A percentile compares a stretch with the other conserved stretches of the same genome.
Evolutionary conservation across 1,284 basidiomycete genomes (phyloP).

Genomic region (Tilletia walkeri): DNA sequence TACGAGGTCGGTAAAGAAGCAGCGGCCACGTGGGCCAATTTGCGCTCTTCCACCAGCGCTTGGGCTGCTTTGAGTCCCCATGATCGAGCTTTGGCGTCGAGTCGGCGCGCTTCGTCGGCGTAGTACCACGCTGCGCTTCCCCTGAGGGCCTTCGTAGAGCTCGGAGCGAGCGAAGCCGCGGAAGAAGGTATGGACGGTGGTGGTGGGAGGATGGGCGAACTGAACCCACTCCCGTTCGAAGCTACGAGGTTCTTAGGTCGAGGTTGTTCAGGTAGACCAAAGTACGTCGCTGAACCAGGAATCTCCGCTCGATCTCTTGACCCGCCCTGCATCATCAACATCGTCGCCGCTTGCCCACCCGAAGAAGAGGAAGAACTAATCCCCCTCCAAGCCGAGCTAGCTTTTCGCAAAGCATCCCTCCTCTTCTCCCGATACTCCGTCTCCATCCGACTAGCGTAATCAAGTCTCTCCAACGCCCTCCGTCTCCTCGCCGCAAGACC

Average conservation of each 20-base stretch:
- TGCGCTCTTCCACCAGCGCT: slow-evolving; percentile 51
- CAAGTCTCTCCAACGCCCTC: background rate
- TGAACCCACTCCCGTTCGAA: background rate
- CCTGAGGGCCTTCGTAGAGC: slow-evolving; percentile 24
- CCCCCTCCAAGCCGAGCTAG: slow-evolving; percentile 31
- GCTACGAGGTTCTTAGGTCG: slow-evolving; percentile 8
- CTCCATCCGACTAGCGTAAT: slow-evolving; percentile 11
- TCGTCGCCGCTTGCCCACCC: background rate
- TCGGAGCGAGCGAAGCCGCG: slow-evolving; percentile 25
- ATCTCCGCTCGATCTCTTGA: slow-evolving; percentile 10
- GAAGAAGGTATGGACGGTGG: background rate
- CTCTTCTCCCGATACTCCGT: slow-evolving; percentile 49
- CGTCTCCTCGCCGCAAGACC: background rate
- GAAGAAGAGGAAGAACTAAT: no score
- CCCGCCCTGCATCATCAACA: background rate
- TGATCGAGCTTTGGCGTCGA: slow-evolving; percentile 50
- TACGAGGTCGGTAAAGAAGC: background rate
- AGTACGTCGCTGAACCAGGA: slow-evolving; percentile 7
- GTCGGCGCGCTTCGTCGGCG: slow-evolving; percentile 54
- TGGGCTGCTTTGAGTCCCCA: slow-evolving; percentile 53
- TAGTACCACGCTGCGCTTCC: slow-evolving; percentile 38
- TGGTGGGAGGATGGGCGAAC: background rate
- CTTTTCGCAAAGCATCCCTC: slow-evolving; percentile 51
- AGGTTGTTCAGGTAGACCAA: background rate
- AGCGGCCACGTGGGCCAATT: slow-evolving; percentile 19